Evolutionary conservation across 176 grass and related monocot species (phyloP).

Genomic region (Cymbopogon citratus): DNA sequence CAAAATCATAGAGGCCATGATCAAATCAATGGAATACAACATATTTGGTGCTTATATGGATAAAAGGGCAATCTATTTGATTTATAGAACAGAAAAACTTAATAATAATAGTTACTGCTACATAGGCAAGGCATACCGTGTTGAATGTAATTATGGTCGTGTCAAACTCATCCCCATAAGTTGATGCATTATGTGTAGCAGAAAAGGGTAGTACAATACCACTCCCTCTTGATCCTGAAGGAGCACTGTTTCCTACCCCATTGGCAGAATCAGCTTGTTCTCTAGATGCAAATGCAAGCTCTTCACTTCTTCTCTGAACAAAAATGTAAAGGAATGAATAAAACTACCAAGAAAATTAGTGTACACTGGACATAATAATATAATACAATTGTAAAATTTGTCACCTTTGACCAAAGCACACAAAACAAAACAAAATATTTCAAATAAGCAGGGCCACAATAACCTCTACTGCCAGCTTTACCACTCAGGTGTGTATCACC

Average conservation of each 20-base stretch:
- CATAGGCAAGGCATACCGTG: slow-evolving; percentile 54
- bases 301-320: slow-evolving; percentile 75
- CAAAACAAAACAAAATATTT: neutral
- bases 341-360: neutral
- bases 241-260: slow-evolving; percentile 35
- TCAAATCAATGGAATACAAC: neutral
- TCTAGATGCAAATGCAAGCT: slow-evolving; percentile 59
- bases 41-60: slow-evolving; percentile 7
- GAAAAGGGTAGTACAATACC: slow-evolving; percentile 47
- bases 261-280: slow-evolving; percentile 66
- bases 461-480: neutral
- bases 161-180: slow-evolving; percentile 76
- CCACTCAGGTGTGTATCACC: too few species aligned
- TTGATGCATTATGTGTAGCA: slow-evolving; percentile 47
- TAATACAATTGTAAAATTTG: neutral
- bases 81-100: slow-evolving; percentile 8
- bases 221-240: slow-evolving; percentile 50
- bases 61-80: slow-evolving; percentile 6
- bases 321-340: slow-evolving; percentile 28
- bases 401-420: neutral
- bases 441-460: neutral
- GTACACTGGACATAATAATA: neutral
- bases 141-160: slow-evolving; percentile 81
- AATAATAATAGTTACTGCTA: slow-evolving; percentile 10
- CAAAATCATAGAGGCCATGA: slow-evolving; percentile 30